phyloP scores from a whole-genome alignment of 73 alveolate genomes.

The Durusdinium trenchii region DNA sequence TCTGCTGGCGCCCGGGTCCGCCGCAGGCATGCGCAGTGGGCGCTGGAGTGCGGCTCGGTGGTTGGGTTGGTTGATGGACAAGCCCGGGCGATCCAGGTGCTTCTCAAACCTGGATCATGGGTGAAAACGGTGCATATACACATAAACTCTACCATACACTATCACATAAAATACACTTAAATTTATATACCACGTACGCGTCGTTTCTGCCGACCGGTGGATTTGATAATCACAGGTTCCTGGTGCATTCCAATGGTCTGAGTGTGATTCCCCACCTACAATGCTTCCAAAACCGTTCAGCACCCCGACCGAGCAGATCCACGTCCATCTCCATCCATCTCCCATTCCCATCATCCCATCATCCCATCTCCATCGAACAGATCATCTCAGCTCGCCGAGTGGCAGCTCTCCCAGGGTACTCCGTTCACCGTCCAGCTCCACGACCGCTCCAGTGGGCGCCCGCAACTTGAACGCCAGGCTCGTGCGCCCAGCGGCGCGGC shows the following conservation, averaged over 20 bases:
- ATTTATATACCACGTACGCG: too few relatives aligned
- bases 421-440: constrained; percentile 15
- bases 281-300: not conserved
- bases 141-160: not conserved
- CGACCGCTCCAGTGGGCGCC: not conserved
- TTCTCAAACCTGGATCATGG: not conserved
- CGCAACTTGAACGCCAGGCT: constrained; percentile 51
- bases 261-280: not conserved
- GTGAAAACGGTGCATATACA: not conserved
- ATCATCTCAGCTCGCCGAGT: too few relatives aligned
- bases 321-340: too few relatives aligned
- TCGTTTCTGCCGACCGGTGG: too few relatives aligned
- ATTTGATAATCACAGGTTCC: too few relatives aligned
- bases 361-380: constrained; percentile 37
- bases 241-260: not conserved
- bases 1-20: constrained; percentile 11
- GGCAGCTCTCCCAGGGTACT: too few relatives aligned
- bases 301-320: too few relatives aligned
- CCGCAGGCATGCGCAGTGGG: not conserved
- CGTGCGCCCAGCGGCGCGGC: constrained; percentile 45
- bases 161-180: not conserved
- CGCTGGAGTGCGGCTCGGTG: not conserved
- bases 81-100: constrained; percentile 3
- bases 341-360: not conserved
- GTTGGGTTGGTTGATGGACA: constrained; percentile 40